These are phyloP conservation scores for Primulina huaijiensis DNA, from an alignment of 257 asterid species.

Conservation along the genomic window DNA sequence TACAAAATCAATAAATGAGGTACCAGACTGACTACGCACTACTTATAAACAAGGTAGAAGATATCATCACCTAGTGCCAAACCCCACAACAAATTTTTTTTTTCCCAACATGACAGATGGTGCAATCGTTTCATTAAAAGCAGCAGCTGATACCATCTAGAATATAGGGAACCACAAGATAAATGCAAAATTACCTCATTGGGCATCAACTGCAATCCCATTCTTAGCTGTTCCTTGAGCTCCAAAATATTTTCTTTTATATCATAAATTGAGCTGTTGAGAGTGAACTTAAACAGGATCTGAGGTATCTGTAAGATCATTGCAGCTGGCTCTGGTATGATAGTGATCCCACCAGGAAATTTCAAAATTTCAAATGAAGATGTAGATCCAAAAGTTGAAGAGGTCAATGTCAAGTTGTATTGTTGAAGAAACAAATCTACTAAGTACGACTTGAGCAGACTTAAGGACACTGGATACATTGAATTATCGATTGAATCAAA, in stretches of 20 bases:
- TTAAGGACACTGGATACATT: slow-evolving; percentile 40
- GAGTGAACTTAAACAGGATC: slow-evolving; percentile 64
- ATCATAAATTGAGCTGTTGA: slow-evolving; percentile 65
- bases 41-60: neutral
- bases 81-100: neutral
- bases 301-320: slow-evolving; percentile 35
- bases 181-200: slow-evolving; percentile 50
- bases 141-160: slow-evolving; percentile 7
- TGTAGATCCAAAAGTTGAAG: slow-evolving; percentile 62
- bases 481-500: slow-evolving; percentile 53
- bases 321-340: slow-evolving; percentile 48
- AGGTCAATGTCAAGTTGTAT: slow-evolving; percentile 62
- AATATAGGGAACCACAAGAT: slow-evolving; percentile 18
- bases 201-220: slow-evolving; percentile 55
- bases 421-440: slow-evolving; percentile 60
- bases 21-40: neutral
- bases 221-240: slow-evolving; percentile 63
- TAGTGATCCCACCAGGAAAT: slow-evolving; percentile 75
- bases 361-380: slow-evolving; percentile 67
- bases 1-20: neutral
- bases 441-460: slow-evolving; percentile 54
- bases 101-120: neutral
- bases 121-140: neutral
- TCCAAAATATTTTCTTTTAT: slow-evolving; percentile 55
- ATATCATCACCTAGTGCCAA: slow-evolving; percentile 1